A percentile compares a stretch with the other conserved stretches of the same genome.
These are phyloP conservation scores for Backusella morwellensis DNA, from an alignment of 192 early-diverging fungal genomes.

Conservation along the genomic window DNA sequence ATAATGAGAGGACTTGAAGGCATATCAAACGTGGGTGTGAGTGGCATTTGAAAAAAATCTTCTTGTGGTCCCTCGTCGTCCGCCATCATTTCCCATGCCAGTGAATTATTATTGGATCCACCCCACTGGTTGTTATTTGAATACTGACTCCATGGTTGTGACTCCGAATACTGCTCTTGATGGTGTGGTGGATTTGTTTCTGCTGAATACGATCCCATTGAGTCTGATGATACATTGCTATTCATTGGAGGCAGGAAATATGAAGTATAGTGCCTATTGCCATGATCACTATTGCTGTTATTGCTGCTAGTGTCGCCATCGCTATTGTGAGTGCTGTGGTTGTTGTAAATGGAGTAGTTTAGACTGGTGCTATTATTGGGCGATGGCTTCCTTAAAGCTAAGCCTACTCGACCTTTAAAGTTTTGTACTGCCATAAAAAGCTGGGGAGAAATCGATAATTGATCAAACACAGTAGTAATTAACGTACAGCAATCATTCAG, in stretches of 20 bases:
- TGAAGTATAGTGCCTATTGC: not conserved
- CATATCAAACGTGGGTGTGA: constrained; percentile 2
- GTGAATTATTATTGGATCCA: not conserved
- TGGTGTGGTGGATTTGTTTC: not conserved
- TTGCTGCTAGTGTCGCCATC: not conserved
- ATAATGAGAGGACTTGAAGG: not conserved
- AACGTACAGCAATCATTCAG: not conserved
- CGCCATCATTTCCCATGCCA: not conserved
- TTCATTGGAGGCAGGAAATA: not conserved
- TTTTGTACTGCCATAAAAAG: not conserved
- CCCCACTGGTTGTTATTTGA: not conserved
- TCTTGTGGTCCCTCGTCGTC: not conserved
- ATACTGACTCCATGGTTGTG: not conserved
- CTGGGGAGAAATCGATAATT: not conserved
- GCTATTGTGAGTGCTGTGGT: not conserved
- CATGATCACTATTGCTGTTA: not conserved
- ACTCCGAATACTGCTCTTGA: not conserved
- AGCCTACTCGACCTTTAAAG: not conserved
- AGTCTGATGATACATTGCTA: not conserved
- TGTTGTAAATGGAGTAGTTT: not conserved
- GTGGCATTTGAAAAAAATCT: constrained; percentile 1
- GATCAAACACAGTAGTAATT: not conserved
- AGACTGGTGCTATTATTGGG: not conserved
- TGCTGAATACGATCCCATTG: not conserved
- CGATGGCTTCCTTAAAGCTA: not conserved